Conservation (phyloP, 192 early-diverging fungal species). For the Coemansia sp. region DNA sequence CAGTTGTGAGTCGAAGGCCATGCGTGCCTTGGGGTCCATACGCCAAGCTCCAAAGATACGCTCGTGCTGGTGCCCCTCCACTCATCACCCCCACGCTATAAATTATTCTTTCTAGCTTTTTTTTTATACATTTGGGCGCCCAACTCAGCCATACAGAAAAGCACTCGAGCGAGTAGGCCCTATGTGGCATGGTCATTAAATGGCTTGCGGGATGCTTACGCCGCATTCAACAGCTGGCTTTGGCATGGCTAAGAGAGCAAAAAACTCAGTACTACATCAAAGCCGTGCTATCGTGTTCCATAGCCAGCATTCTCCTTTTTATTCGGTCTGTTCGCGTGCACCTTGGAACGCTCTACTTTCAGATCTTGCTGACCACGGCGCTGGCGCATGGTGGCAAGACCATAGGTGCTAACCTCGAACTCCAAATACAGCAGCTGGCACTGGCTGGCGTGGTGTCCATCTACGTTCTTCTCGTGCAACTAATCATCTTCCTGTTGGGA, state of each 20-base stretch:
- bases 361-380: constrained; percentile 28
- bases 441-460: constrained; percentile 12
- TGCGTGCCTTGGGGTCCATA: background rate
- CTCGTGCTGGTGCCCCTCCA: background rate
- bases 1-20: background rate
- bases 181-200: constrained; percentile 2
- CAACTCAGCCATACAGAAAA: background rate
- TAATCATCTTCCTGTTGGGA: constrained; percentile 12
- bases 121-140: background rate
- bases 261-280: constrained; percentile 36
- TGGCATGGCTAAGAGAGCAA: constrained; percentile 21
- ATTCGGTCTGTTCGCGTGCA: constrained; percentile 14
- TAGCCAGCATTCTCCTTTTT: constrained; percentile 32
- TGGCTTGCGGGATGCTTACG: background rate
- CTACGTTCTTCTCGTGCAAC: constrained; percentile 31
- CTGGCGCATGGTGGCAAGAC: constrained; percentile 44
- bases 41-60: too few relatives aligned
- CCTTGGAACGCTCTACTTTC: constrained; percentile 33
- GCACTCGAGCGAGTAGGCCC: background rate
- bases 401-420: constrained; percentile 41
- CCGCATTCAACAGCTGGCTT: background rate
- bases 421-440: constrained; percentile 37
- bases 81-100: background rate
- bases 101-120: background rate
- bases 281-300: constrained; percentile 26